Percentiles rank a stretch among this genome's conserved stretches.
Evolutionary conservation across 805 yeast species (phyloP).

Genomic region (Metschnikowia baotianmanensis): DNA sequence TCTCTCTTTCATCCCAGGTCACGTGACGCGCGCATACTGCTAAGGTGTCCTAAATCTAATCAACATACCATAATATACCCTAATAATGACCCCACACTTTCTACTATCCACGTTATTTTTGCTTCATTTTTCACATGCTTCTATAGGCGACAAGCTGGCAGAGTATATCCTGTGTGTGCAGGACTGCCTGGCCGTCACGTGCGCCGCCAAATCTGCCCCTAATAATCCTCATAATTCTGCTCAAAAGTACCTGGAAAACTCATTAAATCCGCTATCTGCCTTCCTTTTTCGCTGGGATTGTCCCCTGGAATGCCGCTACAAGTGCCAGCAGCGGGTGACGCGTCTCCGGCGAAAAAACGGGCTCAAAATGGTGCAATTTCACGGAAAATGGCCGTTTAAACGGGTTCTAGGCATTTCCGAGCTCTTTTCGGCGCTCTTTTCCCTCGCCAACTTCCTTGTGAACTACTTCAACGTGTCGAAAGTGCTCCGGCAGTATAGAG

Average conservation of each 20-base stretch:
- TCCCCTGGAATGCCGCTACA: constrained; percentile 35
- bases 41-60: too few species aligned
- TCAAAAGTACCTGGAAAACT: constrained; percentile 13
- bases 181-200: constrained; percentile 24
- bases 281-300: constrained; percentile 34
- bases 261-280: constrained; percentile 20
- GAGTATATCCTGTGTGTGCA: constrained; percentile 27
- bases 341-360: constrained; percentile 19
- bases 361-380: constrained; percentile 36
- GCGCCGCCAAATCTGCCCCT: too few species aligned
- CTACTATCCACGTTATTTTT: neutral
- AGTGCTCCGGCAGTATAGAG: constrained; percentile 26
- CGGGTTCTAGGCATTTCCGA: constrained; percentile 39
- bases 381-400: constrained; percentile 44
- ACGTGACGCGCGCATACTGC: too few species aligned
- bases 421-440: constrained; percentile 33
- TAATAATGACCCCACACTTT: too few species aligned
- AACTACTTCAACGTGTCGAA: constrained; percentile 31
- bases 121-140: too few species aligned
- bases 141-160: constrained; percentile 34
- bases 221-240: too few species aligned
- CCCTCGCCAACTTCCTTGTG: constrained; percentile 35
- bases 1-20: too few species aligned
- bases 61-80: too few species aligned
- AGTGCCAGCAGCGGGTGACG: constrained; percentile 38